phyloP scores from a whole-genome alignment of 306 rosid genomes.

The apple (Malus domestica) region DNA sequence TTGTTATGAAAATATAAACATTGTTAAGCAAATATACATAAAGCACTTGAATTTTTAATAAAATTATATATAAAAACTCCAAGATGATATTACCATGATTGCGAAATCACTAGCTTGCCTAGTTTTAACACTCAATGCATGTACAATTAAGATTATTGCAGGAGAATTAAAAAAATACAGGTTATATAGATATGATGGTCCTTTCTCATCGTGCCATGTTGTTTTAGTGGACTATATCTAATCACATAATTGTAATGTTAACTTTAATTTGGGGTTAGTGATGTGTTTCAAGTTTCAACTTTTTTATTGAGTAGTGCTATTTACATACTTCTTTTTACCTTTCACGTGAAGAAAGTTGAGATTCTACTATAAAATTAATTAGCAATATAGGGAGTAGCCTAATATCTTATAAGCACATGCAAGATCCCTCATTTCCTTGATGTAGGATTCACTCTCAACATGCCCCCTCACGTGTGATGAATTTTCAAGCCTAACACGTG shows the following conservation, averaged over 20 bases:
- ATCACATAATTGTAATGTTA: constrained; percentile 25
- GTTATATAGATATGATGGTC: background rate
- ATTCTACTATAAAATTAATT: no score
- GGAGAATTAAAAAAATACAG: background rate
- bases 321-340: no score
- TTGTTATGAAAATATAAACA: no score
- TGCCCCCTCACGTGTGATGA: no score
- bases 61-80: background rate
- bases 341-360: no score
- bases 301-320: no score
- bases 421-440: no score
- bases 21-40: background rate
- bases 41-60: background rate
- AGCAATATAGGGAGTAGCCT: no score
- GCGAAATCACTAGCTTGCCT: background rate
- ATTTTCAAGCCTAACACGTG: no score
- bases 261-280: constrained; percentile 35
- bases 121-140: background rate
- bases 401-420: no score
- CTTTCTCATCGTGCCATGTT: background rate
- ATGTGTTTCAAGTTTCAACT: constrained; percentile 19
- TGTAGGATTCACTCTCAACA: no score
- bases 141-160: background rate
- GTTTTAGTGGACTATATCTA: constrained; percentile 16
- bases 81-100: background rate